Evolutionary conservation across 768 basidiomycete genomes (phyloP).

Genomic region (Tremella yokohamensis): DNA sequence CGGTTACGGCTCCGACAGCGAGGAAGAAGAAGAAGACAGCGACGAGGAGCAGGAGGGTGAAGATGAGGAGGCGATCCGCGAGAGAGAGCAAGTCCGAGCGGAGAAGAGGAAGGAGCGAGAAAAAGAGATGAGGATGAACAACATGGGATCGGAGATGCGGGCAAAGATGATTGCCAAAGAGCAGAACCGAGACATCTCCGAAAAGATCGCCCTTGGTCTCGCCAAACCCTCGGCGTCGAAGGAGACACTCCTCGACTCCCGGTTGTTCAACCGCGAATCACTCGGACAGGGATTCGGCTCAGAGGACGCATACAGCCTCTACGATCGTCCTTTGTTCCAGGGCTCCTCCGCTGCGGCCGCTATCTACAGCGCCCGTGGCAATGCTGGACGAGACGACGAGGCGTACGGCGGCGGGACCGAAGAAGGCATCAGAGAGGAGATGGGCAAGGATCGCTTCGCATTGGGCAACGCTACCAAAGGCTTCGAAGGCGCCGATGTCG

Average conservation of each 20-base stretch:
- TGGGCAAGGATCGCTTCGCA: conserved; percentile 90
- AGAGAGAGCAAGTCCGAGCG: conserved; percentile 83
- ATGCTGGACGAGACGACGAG: conserved; percentile 72
- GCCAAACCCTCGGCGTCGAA: conserved; percentile 95
- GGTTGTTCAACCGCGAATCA: conserved; percentile 94
- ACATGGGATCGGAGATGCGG: conserved; percentile 95
- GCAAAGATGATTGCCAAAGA: conserved; percentile 90
- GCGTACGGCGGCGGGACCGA: conserved; percentile 92
- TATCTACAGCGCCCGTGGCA: conserved; percentile 95
- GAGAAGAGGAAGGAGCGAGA: conserved; percentile 93
- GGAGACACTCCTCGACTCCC: conserved; percentile 94
- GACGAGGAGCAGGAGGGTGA: conserved; percentile 59
- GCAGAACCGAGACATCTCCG: conserved; percentile 97
- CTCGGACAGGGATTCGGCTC: conserved; percentile 76
- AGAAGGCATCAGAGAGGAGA: conserved; percentile 83
- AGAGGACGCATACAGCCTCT: conserved; percentile 89
- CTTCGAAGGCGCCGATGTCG: conserved; percentile 84
- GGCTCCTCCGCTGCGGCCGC: conserved; percentile 96
- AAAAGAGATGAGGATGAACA: conserved; percentile 96
- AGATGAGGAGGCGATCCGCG: conserved; percentile 77
- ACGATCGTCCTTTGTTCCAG: conserved; percentile 92
- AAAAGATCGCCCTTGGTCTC: conserved; percentile 95
- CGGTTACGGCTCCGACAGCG: conserved; percentile 80
- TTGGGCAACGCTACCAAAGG: conserved; percentile 75
- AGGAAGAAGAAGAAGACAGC: conserved; percentile 61